phyloP scores from a whole-genome alignment of 1,284 basidiomycete species.

The Filobasidium uniguttulatum region DNA sequence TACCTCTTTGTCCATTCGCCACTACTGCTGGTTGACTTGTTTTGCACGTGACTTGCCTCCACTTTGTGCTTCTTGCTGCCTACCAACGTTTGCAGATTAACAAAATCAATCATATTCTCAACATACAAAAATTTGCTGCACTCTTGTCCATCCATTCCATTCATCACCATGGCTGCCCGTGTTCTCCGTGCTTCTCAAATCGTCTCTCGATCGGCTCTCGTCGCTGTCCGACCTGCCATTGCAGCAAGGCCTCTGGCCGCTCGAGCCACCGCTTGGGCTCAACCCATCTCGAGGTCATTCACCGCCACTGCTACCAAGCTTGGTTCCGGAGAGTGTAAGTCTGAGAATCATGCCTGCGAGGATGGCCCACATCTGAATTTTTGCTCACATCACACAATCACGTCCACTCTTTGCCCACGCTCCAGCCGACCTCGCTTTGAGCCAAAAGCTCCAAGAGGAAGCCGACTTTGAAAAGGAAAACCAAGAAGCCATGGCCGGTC shows the following conservation, averaged over 20 bases:
- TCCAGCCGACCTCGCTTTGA: conserved; percentile 57
- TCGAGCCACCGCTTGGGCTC: neutral
- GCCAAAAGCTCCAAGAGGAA: conserved; percentile 66
- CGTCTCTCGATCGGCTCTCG: conserved; percentile 2
- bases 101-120: too few relatives aligned
- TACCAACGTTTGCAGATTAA: too few relatives aligned
- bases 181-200: conserved; percentile 3
- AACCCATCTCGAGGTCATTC: conserved; percentile 19
- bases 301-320: conserved; percentile 22
- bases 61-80: too few relatives aligned
- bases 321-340: conserved; percentile 32
- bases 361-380: neutral
- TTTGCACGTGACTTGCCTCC: too few relatives aligned
- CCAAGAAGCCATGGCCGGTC: conserved; percentile 39
- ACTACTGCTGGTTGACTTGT: too few relatives aligned
- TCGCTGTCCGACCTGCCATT: conserved; percentile 3
- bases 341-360: too few relatives aligned
- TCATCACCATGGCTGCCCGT: conserved; percentile 7
- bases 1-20: too few relatives aligned
- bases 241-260: neutral
- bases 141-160: too few relatives aligned
- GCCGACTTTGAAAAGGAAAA: conserved; percentile 67
- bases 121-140: too few relatives aligned
- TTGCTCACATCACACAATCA: too few relatives aligned
- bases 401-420: neutral